phyloP scores from a whole-genome alignment of 139 green algal genomes.

The Coelastrella sp. region DNA sequence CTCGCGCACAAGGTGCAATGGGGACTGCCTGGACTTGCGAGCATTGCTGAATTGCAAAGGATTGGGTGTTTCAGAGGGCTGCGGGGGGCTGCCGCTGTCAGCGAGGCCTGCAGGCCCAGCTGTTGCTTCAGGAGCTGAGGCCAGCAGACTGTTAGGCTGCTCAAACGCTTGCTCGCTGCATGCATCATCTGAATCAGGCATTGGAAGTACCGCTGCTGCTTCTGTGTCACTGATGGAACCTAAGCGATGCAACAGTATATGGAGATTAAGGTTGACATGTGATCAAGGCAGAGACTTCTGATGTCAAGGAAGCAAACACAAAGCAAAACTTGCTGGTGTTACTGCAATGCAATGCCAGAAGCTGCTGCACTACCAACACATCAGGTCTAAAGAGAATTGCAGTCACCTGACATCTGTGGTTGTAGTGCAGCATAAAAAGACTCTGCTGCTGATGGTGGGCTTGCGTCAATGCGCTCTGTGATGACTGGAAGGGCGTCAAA shows the following conservation, averaged over 20 bases:
- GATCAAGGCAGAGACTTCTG: no score
- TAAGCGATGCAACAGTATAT: not conserved
- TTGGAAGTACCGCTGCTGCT: not conserved
- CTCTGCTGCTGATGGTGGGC: not conserved
- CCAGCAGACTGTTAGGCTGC: not conserved
- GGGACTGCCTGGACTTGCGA: not conserved
- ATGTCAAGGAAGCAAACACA: no score
- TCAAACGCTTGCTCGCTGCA: not conserved
- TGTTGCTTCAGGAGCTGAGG: not conserved
- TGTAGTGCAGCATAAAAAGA: not conserved
- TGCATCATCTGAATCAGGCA: not conserved
- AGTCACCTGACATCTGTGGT: no score
- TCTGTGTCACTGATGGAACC: not conserved
- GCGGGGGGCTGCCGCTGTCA: constrained; percentile 11
- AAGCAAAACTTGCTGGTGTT: no score
- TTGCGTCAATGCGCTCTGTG: not conserved
- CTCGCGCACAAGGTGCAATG: constrained; percentile 33
- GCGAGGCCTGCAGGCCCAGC: not conserved
- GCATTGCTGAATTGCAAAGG: not conserved
- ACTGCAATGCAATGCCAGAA: no score
- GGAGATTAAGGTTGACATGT: no score
- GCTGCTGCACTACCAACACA: no score
- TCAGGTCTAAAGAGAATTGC: no score
- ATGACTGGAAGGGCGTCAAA: not conserved
- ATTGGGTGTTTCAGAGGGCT: not conserved